Evolutionary conservation across 768 basidiomycete genomes (phyloP).

Genomic region (Tremella fuciformis): DNA sequence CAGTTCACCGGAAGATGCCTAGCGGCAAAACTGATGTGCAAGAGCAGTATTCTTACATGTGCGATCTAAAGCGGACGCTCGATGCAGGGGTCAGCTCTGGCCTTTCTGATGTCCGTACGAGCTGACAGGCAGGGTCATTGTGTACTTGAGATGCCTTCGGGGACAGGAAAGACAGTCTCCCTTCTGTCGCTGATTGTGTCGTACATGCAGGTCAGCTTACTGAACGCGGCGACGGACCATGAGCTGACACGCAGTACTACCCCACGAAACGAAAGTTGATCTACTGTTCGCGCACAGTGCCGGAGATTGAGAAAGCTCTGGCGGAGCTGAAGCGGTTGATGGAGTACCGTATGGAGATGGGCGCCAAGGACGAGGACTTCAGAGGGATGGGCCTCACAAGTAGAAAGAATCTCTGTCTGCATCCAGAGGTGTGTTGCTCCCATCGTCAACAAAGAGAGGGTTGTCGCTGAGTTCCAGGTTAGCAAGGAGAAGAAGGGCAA

Average conservation of each 20-base stretch:
- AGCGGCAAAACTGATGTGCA: background rate
- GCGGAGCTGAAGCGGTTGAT: slow-evolving; percentile 91
- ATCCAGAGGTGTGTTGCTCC: slow-evolving; percentile 68
- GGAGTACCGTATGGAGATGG: slow-evolving; percentile 71
- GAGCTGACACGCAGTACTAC: slow-evolving; percentile 64
- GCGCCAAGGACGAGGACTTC: slow-evolving; percentile 71
- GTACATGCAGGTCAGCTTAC: slow-evolving; percentile 78
- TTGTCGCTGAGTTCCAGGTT: slow-evolving; percentile 58
- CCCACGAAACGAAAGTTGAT: slow-evolving; percentile 89
- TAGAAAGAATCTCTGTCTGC: slow-evolving; percentile 92
- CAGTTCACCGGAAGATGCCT: slow-evolving; percentile 30
- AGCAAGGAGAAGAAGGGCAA: slow-evolving; percentile 98
- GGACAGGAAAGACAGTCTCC: slow-evolving; percentile 98
- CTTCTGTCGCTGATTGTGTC: slow-evolving; percentile 92
- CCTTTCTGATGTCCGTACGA: background rate
- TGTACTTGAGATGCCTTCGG: slow-evolving; percentile 99
- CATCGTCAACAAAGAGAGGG: background rate
- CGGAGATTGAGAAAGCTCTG: slow-evolving; percentile 97
- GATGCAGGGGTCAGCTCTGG: slow-evolving; percentile 74
- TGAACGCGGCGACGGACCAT: background rate
- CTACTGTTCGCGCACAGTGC: slow-evolving; percentile 98
- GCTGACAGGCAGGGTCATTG: slow-evolving; percentile 77
- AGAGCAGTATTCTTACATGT: slow-evolving; percentile 99
- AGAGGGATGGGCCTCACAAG: slow-evolving; percentile 89
- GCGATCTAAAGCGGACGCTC: slow-evolving; percentile 91